Evolutionary conservation across 306 rosid species (phyloP), one percentile per base, ranked within the genome.

Genomic region (Ormosia semicastrata): DNA sequence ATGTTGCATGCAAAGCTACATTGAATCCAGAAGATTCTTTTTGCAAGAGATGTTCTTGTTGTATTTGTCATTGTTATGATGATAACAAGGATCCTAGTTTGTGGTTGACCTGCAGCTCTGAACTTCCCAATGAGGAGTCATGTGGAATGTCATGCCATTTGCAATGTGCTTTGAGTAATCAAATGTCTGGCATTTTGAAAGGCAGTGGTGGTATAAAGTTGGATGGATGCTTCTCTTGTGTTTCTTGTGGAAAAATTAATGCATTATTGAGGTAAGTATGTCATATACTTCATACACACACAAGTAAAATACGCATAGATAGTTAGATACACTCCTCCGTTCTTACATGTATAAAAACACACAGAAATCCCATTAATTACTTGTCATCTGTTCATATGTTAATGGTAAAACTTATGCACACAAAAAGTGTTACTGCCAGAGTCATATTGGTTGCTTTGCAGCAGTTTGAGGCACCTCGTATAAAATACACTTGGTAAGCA

Each of bases 51-150:
- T 94, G 98, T 84, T 92, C 98, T 74, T 94, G 98, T 76, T 94
- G 93, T 68, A 84, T 92, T 70, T 94, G 98, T 72, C 93, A 88
- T 75, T 71, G 66, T 71, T 94, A 83, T 58, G 98, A 94, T 69
- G 94, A 94, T 85, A 94, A 94, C 90, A 94, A 94, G 89, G 98
- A 94, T 82, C 97, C 98, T 24, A 94, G 97, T 89, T 80, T 92
- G 68, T 94, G 98, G 98, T 84, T 94, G 85, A 89, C 95, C 44
- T 94, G 98, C 75, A 67, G 85, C 53, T 62, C 92, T 49, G 91
- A 91, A 66, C 36, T 81, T 52, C 82, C 81, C 30, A 84, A 76
- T 76, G 94, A 85, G 8, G 91, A 80, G 40, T 79, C 91, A n/a
- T 94, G 97, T 87, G 97, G 97, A 83, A 81, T 92, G 85, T 92